Evolutionary conservation across 2,329 filamentous ascomycete genomes (phyloP), one percentile per base, ranked within the genome.

Genomic region (Fusarium sp.): DNA sequence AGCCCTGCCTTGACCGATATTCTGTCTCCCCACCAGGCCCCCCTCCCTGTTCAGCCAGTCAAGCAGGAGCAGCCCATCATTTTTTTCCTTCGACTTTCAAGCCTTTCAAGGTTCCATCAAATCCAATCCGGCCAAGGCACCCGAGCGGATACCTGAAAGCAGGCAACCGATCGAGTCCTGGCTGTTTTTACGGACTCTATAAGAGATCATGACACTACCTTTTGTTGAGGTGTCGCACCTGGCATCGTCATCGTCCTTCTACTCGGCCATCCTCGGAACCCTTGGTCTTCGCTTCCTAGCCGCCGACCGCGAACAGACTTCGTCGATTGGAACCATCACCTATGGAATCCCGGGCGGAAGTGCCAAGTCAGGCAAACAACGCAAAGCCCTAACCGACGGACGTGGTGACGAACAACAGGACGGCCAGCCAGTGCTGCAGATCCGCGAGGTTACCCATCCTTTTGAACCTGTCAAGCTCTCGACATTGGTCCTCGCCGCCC

Each of bases 221-320:
- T 86, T 86, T 73, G 79, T 91, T 74, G 86, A 90, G 80, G 95
- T 97, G 79, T 92, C 91, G 70, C 92, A 95, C 82, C 90, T 97
- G 63, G 90, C 94, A 64, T 90, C 92, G 38, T 93, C 95, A 4
- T 91, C 93, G 59, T 97, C 94, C 9, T 97, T 97, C 86, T 97
- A 95, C 83, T 90, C 95, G 25, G 90, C 93, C 71, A 88, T 95
- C 73, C 88, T 94, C 9, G 94, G 96, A 76, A 93, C 94, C 4
- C 87, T 97, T 25, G 93, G 93, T 40, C 91, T 97, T 71, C 89
- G 89, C 70, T 97, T 91, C 66, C 66, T 82, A 52, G 60, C 65
- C 45, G 71, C 72, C 35, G 68, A 70, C 54, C 78, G 77, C 45
- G 78, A 79, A 32, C 72, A 74, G 33, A 63, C 66, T n/a, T 76